A percentile compares a stretch with the other conserved stretches of the same genome.
Conservation (phyloP, 306 rosid species). For the Prinsepia uniflora region DNA sequence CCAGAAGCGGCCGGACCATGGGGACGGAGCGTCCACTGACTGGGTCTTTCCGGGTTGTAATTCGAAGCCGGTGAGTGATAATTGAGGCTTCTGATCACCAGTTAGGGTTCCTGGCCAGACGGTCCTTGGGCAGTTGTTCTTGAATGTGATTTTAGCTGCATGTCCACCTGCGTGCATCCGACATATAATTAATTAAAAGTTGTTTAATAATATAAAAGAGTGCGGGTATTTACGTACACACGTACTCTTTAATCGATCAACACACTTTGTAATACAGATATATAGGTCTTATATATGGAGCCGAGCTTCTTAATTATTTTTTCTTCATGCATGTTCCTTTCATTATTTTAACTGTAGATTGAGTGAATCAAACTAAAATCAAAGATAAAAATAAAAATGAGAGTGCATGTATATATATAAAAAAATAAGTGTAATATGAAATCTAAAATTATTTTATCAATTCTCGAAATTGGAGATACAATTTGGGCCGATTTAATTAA, state of each 20-base stretch:
- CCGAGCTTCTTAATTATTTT: no score
- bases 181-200: not conserved
- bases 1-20: conserved; percentile 73
- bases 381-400: no score
- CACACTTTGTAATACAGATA: not conserved
- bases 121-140: conserved; percentile 20
- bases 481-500: no score
- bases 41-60: not conserved
- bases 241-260: not conserved
- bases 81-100: conserved; percentile 1
- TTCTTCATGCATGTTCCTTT: no score
- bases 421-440: no score
- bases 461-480: no score
- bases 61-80: conserved; percentile 20
- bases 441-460: no score
- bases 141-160: conserved; percentile 12
- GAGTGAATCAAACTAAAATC: no score
- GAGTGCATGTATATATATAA: no score
- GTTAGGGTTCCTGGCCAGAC: conserved; percentile 30
- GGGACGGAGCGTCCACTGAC: conserved; percentile 22
- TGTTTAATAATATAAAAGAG: not conserved
- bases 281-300: no score
- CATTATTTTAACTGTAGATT: no score
- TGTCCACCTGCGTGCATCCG: not conserved
- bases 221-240: not conserved